phyloP scores from a whole-genome alignment of 768 basidiomycete species.

The Suillus plorans region DNA sequence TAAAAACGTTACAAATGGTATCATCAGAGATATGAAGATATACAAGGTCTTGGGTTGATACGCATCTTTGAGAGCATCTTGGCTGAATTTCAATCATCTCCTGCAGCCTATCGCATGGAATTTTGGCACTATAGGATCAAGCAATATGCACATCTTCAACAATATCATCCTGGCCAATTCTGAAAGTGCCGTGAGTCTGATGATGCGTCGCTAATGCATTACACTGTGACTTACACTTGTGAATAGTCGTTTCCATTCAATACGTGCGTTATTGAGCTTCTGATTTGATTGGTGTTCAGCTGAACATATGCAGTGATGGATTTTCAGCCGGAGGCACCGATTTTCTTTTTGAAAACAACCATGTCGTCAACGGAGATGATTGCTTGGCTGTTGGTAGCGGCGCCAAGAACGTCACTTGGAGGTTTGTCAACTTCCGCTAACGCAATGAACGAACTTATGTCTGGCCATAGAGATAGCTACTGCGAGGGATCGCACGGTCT shows the following conservation, averaged over 20 bases:
- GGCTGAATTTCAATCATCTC: neutral
- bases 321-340: slow-evolving; percentile 59
- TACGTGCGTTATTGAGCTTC: slow-evolving; percentile 40
- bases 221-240: neutral
- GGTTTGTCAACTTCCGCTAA: slow-evolving; percentile 22
- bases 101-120: slow-evolving; percentile 57
- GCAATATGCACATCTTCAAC: slow-evolving; percentile 51
- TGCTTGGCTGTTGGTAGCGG: slow-evolving; percentile 59
- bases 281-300: neutral
- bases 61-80: neutral
- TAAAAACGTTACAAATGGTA: slow-evolving; percentile 50
- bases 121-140: slow-evolving; percentile 50
- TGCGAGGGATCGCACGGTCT: slow-evolving; percentile 62
- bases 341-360: slow-evolving; percentile 57
- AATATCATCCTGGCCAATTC: slow-evolving; percentile 57
- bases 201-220: neutral
- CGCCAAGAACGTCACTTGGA: slow-evolving; percentile 53
- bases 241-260: slow-evolving; percentile 58
- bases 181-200: slow-evolving; percentile 27
- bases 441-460: neutral
- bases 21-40: slow-evolving; percentile 57
- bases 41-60: slow-evolving; percentile 40
- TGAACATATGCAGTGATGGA: slow-evolving; percentile 22
- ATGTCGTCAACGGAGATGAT: slow-evolving; percentile 61
- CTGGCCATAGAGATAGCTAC: slow-evolving; percentile 41